phyloP scores from a whole-genome alignment of 208 protist genomes.

The Acanthamoeba sp. region DNA sequence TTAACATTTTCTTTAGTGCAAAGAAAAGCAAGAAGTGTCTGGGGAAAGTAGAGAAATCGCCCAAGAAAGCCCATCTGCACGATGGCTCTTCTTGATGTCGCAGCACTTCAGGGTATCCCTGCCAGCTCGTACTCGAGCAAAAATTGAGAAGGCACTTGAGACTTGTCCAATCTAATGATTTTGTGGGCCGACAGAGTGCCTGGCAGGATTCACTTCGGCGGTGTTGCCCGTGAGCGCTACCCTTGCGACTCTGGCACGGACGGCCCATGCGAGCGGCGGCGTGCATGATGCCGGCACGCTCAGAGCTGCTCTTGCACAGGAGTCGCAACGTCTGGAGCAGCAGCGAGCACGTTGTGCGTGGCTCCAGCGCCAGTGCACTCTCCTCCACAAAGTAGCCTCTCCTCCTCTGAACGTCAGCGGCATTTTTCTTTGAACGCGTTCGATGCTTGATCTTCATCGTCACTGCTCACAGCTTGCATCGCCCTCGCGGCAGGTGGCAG shows the following conservation, averaged over 20 bases:
- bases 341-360: slow-evolving; percentile 22
- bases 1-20: too few relatives aligned
- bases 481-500: background rate
- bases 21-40: too few relatives aligned
- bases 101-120: background rate
- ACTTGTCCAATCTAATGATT: too few relatives aligned
- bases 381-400: background rate
- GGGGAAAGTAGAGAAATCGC: too few relatives aligned
- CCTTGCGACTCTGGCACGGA: background rate
- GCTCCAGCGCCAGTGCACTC: slow-evolving; percentile 18
- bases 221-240: background rate
- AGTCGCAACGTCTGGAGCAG: background rate
- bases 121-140: background rate
- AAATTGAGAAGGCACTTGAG: background rate
- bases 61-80: background rate
- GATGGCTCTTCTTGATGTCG: background rate
- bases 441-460: too few relatives aligned
- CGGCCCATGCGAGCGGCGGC: background rate
- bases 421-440: too few relatives aligned
- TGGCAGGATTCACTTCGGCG: background rate
- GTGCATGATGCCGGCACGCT: background rate
- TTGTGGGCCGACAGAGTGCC: background rate
- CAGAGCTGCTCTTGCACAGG: background rate
- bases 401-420: background rate
- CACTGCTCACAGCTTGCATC: background rate